These are phyloP conservation scores for Chaetomium fimeti DNA, from an alignment of 495 filamentous ascomycete genomes.

Conservation along the genomic window DNA sequence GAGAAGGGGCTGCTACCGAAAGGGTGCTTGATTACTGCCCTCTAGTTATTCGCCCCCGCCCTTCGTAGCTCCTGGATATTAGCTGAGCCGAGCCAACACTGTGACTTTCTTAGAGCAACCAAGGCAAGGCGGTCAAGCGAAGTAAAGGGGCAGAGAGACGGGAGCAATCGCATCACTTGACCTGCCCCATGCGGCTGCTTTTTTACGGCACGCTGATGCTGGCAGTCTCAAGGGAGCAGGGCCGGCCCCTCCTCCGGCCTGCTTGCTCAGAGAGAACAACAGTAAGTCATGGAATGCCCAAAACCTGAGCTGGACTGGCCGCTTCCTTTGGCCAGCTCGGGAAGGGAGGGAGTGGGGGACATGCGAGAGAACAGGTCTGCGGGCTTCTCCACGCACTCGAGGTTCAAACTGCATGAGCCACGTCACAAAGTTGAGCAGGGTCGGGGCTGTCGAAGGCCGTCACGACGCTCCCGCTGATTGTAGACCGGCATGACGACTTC, in stretches of 20 bases:
- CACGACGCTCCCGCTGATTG: not conserved
- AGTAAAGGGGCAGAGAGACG: too few relatives aligned
- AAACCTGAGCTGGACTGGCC: too few relatives aligned
- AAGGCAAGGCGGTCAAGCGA: too few relatives aligned
- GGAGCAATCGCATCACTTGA: too few relatives aligned
- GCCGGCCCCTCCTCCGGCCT: not conserved
- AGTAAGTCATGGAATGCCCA: not conserved
- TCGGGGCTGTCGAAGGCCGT: not conserved
- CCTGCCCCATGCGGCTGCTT: too few relatives aligned
- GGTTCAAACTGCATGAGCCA: conserved; percentile 29
- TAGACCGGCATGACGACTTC: not conserved
- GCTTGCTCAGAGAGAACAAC: not conserved
- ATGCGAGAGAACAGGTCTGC: not conserved
- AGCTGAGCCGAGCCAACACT: too few relatives aligned
- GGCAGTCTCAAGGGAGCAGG: not conserved
- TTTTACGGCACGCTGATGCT: not conserved
- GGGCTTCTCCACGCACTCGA: not conserved
- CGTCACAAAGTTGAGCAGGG: conserved; percentile 26
- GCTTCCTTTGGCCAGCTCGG: not conserved
- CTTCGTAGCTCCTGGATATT: too few relatives aligned
- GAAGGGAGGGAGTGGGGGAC: not conserved
- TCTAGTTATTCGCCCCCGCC: not conserved
- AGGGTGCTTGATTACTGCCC: not conserved
- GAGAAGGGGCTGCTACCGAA: not conserved
- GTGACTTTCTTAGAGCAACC: too few relatives aligned